Evolutionary conservation across 2,329 filamentous ascomycete species (phyloP), one percentile per base, ranked within the genome.

Genomic region (Fusarium piperis): DNA sequence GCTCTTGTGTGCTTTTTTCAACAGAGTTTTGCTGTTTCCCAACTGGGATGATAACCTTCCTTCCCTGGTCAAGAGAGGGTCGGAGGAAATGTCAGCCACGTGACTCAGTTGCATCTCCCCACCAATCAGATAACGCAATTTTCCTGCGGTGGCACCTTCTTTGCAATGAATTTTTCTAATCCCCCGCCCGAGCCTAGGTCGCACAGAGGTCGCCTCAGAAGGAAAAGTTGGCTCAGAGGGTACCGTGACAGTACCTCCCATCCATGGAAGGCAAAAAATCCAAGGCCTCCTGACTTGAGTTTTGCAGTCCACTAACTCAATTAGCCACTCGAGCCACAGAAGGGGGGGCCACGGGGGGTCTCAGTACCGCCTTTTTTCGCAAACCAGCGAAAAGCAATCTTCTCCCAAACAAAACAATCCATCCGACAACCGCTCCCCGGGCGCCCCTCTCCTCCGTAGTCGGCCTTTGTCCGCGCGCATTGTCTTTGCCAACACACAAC

Each of bases 371-470:
- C 66, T 64, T 71, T 71, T 73, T 71, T 68, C 70, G 59, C 67
- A 72, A 61, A 61, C 57, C 57, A 66, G 70, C 64, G 18, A 71
- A 71, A 73, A 66, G 70, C 67, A 73, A 71, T 73, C 62, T 68
- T 69, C 72, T 72, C 62, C 62, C 63, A 63, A 65, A 73, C 70
- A 71, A 55, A 68, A 67, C 68, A 71, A 74, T 72, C 66, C 59
- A 74, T 72, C 66, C 59, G 64, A 61, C 48, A 62, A 59, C 60
- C 59, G 38, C 61, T 68, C 64, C 61, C 65, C 58, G 44, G 62
- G 51, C 59, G 59, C 62, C 75, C 73, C 74, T 71, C 67, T 73
- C 57, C 78, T 78, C 78, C 78, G 78, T 77, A 79, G 71, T 80
- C 78, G 78, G 78, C 77, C 73, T 64, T 73, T 65, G 61, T 65